Base-by-base conservation (phyloP, 2,329 filamentous ascomycete species). In the Aureobasidium melanogenum region DNA sequence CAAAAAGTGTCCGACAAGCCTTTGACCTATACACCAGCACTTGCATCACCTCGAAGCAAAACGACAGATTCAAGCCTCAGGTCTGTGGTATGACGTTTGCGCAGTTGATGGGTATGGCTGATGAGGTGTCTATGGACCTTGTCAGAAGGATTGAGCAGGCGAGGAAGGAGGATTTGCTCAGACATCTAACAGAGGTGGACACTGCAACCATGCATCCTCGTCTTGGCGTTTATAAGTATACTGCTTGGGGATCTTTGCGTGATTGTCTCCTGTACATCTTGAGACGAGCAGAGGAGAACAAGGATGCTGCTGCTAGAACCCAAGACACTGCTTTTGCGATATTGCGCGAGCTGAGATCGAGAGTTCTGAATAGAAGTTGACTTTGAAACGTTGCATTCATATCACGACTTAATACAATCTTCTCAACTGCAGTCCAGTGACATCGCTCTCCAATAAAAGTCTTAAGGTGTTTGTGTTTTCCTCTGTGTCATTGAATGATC, bases 51-150 rank as follows among this genome's bases (percentile, higher is more conserved):
- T 65, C 73, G 28, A 65, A 68, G 50, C 69, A 68, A 3, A 69
- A 73, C 36, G 63, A 78, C 63, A 34, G 73, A 1, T 76, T 76
- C 3, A 78, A 81, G 1, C 75, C 78, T 5, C 30, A 51, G 15
- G 28, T 34, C 28, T 38, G 41, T 10, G 38, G 52, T 14, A 15
- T 56, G 26, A 24, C 52, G 1, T 56, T 56, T 14, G 22, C 52
- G 14, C 52, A 56, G 15, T 19, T 56, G 22, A 56, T 56, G 52
- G 52, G 52, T 1, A 56, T 56, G 52, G 52, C 52, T 7, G 52
- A 56, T 10, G 52, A 56, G 28, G 38, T 56, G 5, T 56, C 52
- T 3, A 43, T 56, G 52, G 36, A 56, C 8, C 22, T 56, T 9
- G 52, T 44, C 10, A 43, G 30, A 14, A 56, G 44, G 7, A 56